Conservation (phyloP, 768 basidiomycete genomes). For the Trametes maxima region DNA sequence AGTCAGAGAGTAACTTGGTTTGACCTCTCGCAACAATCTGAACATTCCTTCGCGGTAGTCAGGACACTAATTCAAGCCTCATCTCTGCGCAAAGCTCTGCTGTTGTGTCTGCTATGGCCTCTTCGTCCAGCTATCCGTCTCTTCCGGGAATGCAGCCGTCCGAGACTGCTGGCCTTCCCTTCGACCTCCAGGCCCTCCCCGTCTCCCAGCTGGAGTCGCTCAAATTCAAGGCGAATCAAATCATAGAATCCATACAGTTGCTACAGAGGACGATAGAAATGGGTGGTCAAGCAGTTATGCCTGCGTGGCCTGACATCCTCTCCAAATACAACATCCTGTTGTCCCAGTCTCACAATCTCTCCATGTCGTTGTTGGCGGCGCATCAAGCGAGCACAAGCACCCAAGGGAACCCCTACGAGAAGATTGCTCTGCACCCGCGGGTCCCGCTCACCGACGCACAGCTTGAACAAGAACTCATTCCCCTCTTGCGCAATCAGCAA, state of each 20-base stretch:
- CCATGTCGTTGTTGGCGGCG: slow-evolving; percentile 55
- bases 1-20: no score
- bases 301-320: slow-evolving; percentile 83
- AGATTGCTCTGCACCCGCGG: slow-evolving; percentile 60
- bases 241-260: slow-evolving; percentile 72
- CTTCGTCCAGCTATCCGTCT: slow-evolving; percentile 1
- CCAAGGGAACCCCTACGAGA: slow-evolving; percentile 55
- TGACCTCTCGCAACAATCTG: no score
- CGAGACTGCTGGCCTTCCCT: slow-evolving; percentile 11
- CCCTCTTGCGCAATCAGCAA: slow-evolving; percentile 77
- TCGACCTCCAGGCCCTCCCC: slow-evolving; percentile 48
- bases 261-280: slow-evolving; percentile 66
- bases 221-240: slow-evolving; percentile 75
- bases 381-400: slow-evolving; percentile 20
- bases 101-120: background rate
- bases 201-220: slow-evolving; percentile 75
- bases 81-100: no score
- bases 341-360: slow-evolving; percentile 80
- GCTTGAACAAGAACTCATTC: slow-evolving; percentile 73
- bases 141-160: slow-evolving; percentile 7
- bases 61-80: no score
- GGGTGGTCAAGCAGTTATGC: slow-evolving; percentile 61
- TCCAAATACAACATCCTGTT: slow-evolving; percentile 85
- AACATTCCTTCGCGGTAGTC: no score
- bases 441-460: slow-evolving; percentile 60